phyloP scores from a whole-genome alignment of 768 basidiomycete genomes.

The Termitomyces sp. region DNA sequence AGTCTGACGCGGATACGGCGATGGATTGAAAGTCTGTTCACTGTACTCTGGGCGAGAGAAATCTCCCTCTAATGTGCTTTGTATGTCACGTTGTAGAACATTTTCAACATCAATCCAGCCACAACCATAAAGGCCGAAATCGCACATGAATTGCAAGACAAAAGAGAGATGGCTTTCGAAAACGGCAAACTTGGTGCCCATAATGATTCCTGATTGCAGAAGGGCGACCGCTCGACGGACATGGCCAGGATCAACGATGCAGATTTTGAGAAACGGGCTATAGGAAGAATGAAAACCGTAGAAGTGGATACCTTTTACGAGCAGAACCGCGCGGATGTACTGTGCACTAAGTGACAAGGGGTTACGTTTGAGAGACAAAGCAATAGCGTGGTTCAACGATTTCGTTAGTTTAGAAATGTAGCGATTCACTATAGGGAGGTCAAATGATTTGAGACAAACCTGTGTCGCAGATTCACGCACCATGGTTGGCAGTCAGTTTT shows the following conservation, averaged over 20 bases:
- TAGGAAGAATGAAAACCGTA: constrained; percentile 90
- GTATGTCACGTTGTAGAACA: constrained; percentile 48
- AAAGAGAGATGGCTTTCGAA: constrained; percentile 92
- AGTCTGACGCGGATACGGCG: constrained; percentile 62
- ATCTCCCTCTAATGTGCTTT: constrained; percentile 27
- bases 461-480: constrained; percentile 29
- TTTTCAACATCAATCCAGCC: constrained; percentile 77
- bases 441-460: constrained; percentile 1
- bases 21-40: constrained; percentile 33
- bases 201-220: constrained; percentile 76
- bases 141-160: constrained; percentile 87
- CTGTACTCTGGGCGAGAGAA: constrained; percentile 21
- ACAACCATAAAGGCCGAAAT: constrained; percentile 93
- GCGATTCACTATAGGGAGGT: constrained; percentile 50
- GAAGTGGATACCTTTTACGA: constrained; percentile 94
- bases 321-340: constrained; percentile 68
- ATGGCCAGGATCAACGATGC: constrained; percentile 64
- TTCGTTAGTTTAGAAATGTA: constrained; percentile 66
- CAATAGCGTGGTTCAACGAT: constrained; percentile 84
- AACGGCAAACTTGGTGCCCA: constrained; percentile 71
- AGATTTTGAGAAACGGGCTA: constrained; percentile 84
- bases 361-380: constrained; percentile 72
- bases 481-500: constrained; percentile 54
- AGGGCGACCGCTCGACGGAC: constrained; percentile 70
- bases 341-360: constrained; percentile 52